Percentiles rank a stretch among this genome's conserved stretches.
Evolutionary conservation across 805 yeast genomes (phyloP).

Genomic region (Saturnispora sekii): DNA sequence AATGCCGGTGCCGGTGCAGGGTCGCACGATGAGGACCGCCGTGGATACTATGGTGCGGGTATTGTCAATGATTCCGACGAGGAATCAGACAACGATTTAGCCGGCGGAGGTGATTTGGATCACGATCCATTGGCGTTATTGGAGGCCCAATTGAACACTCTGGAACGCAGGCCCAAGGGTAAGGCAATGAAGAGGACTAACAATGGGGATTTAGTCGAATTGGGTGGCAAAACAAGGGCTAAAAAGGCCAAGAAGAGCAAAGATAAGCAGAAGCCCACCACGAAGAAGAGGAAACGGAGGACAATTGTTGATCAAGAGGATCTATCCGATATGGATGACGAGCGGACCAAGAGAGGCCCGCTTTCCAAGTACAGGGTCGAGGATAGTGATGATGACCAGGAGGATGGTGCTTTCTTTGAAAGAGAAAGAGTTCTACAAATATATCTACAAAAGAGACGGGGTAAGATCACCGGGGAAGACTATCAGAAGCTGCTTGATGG

Average conservation of each 20-base stretch:
- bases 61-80: constrained; percentile 9
- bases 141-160: constrained; percentile 25
- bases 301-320: constrained; percentile 24
- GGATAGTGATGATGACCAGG: constrained; percentile 60
- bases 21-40: constrained; percentile 3
- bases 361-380: constrained; percentile 46
- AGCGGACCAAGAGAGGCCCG: constrained; percentile 11
- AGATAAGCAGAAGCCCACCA: constrained; percentile 5
- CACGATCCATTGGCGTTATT: constrained; percentile 32
- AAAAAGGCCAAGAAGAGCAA: constrained; percentile 5
- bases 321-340: constrained; percentile 9
- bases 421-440: constrained; percentile 43
- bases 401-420: constrained; percentile 41
- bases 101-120: constrained; percentile 31
- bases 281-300: constrained; percentile 8
- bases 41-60: constrained; percentile 14
- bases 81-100: constrained; percentile 22
- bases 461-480: constrained; percentile 23
- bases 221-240: constrained; percentile 6
- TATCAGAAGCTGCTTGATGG: constrained; percentile 13
- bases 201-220: constrained; percentile 10
- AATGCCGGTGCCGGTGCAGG: neutral
- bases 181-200: constrained; percentile 17
- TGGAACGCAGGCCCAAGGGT: constrained; percentile 17
- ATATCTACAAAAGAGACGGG: constrained; percentile 19